Evolutionary conservation across 1,139 yeast species (phyloP), one percentile per base, ranked within the genome.

Genomic region (Eremothecium gossypii): DNA sequence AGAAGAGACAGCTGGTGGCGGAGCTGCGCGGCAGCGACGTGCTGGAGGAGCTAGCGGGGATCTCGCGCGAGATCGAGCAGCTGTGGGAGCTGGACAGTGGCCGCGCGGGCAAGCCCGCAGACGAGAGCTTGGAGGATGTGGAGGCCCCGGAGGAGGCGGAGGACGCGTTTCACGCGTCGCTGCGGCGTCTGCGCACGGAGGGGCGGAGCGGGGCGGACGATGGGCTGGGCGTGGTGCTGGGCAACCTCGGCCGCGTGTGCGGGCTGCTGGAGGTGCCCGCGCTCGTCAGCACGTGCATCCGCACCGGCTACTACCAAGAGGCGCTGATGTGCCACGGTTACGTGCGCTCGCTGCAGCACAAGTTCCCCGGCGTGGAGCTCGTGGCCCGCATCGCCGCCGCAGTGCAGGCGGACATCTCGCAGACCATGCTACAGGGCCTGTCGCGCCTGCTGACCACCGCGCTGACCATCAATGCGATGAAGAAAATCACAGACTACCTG

Each of bases 231-330:
- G 54, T 65, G 5, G 66, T 85, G 8, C 63, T 84, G 36, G 69
- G 75, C 31, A 80, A 83, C 50, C 73, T 86, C 50, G 91, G 82
- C 48, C 74, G 79, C 27, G 70, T 87, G 8, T 75, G 83, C 48
- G 95, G 85, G 53, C 71, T 87, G 8, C 67, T 89, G 48, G 95
- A 86, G 55, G 66, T 91, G 28, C 97, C 97, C 0, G 73, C 93
- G 2, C 63, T 89, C 41, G 79, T 93, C 33, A 73, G 78, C 42
- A 77, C 89, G n/a, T 85, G 96, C 61, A 85, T 87, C 6, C 70
- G 77, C 41, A 83, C 83, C 42, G 96, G 96, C 0, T 84, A 84
- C 57, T 91, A 87, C 58, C 84, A 87, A 33, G 96, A 87, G 54
- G 87, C 96, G 6, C 71, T 89, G 20, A 49, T 60, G 55, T 45